These are phyloP conservation scores for Entomortierella chlamydospora DNA, from an alignment of 192 early-diverging fungal genomes.

Conservation along the genomic window DNA sequence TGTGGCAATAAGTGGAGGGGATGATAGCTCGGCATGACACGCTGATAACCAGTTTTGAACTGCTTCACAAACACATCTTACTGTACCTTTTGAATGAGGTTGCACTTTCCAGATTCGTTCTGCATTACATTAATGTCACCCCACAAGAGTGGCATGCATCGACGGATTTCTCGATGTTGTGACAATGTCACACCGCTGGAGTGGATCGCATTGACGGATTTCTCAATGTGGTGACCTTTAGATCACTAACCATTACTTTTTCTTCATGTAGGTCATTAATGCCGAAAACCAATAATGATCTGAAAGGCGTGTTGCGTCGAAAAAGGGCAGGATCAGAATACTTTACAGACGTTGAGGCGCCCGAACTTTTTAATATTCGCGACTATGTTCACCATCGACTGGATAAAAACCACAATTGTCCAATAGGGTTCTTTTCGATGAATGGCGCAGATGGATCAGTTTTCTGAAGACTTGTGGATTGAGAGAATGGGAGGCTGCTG, in stretches of 20 bases:
- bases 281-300: background rate
- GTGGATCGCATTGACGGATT: background rate
- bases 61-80: too few relatives aligned
- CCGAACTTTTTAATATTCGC: background rate
- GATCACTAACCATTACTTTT: constrained; percentile 2
- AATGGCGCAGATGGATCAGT: background rate
- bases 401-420: background rate
- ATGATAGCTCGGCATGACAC: too few relatives aligned
- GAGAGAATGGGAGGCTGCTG: background rate
- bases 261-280: background rate
- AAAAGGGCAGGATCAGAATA: background rate
- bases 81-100: too few relatives aligned
- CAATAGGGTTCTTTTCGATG: background rate
- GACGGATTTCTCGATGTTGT: constrained; percentile 2
- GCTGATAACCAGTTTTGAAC: too few relatives aligned
- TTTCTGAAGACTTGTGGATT: constrained; percentile 4
- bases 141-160: constrained; percentile 1
- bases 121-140: background rate
- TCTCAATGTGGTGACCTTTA: constrained; percentile 1
- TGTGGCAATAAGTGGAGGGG: too few relatives aligned
- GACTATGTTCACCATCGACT: background rate
- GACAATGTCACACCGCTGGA: background rate
- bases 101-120: too few relatives aligned
- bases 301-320: background rate
- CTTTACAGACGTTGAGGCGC: background rate